Conservation (phyloP, 306 rosid species). For the Acacia confusa region DNA sequence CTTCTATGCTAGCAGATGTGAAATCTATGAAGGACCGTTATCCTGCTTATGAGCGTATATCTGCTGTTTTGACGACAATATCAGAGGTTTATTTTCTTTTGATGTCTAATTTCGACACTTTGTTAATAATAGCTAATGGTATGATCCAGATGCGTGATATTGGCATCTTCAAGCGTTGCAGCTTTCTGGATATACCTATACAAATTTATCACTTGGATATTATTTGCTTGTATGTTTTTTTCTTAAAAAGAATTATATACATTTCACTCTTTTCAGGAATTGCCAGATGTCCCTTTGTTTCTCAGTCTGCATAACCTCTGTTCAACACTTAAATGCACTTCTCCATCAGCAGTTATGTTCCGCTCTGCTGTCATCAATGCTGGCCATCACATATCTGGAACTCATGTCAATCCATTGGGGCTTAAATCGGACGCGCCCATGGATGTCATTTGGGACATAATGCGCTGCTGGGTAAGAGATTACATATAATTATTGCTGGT, state of each 20-base stretch:
- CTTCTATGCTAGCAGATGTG: constrained; percentile 70
- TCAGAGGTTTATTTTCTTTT: constrained; percentile 63
- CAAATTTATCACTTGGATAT: background rate
- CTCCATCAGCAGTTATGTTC: constrained; percentile 89
- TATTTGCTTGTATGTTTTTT: constrained; percentile 6
- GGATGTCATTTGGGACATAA: constrained; percentile 95
- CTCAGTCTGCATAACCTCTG: constrained; percentile 93
- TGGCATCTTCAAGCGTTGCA: background rate
- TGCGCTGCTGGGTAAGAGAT: constrained; percentile 94
- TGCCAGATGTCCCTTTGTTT: constrained; percentile 92
- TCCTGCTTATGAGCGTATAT: constrained; percentile 89
- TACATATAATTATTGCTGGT: background rate
- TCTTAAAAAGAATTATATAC: background rate
- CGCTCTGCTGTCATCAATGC: constrained; percentile 96
- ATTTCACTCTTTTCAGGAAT: constrained; percentile 57
- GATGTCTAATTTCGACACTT: background rate
- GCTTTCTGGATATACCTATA: background rate
- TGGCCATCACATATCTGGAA: constrained; percentile 88
- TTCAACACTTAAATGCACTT: constrained; percentile 94
- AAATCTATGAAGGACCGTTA: constrained; percentile 70
- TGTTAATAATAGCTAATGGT: background rate
- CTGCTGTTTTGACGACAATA: constrained; percentile 81
- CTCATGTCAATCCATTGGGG: constrained; percentile 92
- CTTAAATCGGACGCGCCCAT: constrained; percentile 95
- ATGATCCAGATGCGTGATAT: constrained; percentile 5